Evolutionary conservation across 2,329 filamentous ascomycete genomes (phyloP).

Genomic region (Arthrobotrys conoides): DNA sequence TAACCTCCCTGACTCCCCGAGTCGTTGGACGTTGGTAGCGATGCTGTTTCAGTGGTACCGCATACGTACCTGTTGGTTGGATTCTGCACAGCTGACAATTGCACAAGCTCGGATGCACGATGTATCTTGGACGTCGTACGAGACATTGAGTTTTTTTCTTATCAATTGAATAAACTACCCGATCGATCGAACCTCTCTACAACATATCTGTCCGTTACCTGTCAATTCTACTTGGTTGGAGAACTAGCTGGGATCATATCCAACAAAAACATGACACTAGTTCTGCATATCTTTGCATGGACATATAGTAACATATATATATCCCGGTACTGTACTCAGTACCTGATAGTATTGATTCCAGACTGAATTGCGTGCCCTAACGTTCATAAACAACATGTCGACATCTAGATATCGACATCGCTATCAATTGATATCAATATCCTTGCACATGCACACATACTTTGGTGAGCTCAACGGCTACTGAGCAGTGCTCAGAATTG

Average conservation of each 20-base stretch:
- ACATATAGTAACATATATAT: neutral
- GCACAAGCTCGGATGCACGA: neutral
- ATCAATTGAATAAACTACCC: conserved; percentile 4
- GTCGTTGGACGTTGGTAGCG: conserved; percentile 35
- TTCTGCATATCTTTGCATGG: neutral
- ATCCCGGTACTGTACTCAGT: neutral
- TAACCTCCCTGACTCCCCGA: conserved; percentile 44
- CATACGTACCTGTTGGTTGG: conserved; percentile 43
- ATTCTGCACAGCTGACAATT: conserved; percentile 25
- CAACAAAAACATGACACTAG: neutral
- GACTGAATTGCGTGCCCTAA: neutral
- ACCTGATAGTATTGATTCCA: neutral
- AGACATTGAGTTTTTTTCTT: conserved; percentile 15
- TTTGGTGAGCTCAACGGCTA: neutral
- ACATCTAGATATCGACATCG: neutral
- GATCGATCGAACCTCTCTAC: neutral
- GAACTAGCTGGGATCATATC: neutral
- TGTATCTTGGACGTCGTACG: conserved; percentile 11
- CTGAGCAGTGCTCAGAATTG: too few species aligned
- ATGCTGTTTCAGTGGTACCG: conserved; percentile 22
- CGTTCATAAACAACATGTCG: neutral
- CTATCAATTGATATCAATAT: neutral
- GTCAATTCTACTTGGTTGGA: neutral
- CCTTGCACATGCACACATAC: neutral
- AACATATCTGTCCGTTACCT: neutral